Evolutionary conservation across 768 basidiomycete genomes (phyloP).

Genomic region (Rhizopogon salebrosus): DNA sequence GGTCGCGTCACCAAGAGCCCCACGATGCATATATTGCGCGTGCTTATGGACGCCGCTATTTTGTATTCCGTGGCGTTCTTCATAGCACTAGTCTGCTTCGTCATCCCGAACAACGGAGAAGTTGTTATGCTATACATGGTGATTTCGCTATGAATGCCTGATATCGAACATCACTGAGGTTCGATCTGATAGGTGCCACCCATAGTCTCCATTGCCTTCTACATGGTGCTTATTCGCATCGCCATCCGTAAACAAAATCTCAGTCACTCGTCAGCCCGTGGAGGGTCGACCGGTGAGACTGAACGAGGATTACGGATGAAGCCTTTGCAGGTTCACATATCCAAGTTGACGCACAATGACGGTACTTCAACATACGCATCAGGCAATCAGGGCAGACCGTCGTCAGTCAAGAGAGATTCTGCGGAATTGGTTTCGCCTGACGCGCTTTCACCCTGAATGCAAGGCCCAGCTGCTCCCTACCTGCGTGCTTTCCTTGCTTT

Average conservation of each 20-base stretch:
- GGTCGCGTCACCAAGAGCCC: background rate
- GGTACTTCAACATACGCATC: background rate
- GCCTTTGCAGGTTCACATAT: background rate
- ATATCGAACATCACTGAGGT: too few relatives aligned
- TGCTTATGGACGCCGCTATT: constrained; percentile 2
- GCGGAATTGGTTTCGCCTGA: background rate
- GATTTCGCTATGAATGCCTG: too few relatives aligned
- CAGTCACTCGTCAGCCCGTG: background rate
- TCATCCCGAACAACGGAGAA: background rate
- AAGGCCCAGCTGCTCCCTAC: too few relatives aligned
- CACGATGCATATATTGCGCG: background rate
- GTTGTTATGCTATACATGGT: constrained; percentile 1
- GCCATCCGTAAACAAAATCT: background rate
- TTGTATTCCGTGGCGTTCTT: constrained; percentile 5
- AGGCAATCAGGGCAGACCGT: background rate
- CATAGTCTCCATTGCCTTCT: too few relatives aligned
- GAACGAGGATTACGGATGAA: too few relatives aligned
- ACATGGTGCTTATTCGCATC: too few relatives aligned
- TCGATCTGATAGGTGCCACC: too few relatives aligned
- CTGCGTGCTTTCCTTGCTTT: constrained; percentile 73
- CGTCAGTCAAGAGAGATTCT: background rate
- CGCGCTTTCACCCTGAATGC: constrained; percentile 4
- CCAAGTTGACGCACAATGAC: background rate
- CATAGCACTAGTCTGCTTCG: constrained; percentile 3
- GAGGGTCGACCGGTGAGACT: too few relatives aligned